Base-by-base conservation (phyloP, 106 monocot species). In the Gastrodia elata region DNA sequence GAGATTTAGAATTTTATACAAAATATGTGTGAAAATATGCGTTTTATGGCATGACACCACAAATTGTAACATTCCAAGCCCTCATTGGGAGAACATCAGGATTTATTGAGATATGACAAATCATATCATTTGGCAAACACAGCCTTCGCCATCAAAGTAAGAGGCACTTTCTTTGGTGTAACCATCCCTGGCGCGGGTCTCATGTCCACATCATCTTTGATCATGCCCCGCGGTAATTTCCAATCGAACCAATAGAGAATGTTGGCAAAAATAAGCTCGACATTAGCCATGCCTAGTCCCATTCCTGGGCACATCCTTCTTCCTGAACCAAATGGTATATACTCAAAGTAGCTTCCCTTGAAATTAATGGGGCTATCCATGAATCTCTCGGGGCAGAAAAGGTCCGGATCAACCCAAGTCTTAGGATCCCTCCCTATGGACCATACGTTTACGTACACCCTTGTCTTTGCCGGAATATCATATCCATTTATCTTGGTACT, bases 381-480 rank as follows among this genome's bases (percentile, higher is more conserved):
- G 32, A 83, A 78, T 22, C 83, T 75, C 38, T 75, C 78, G 0
- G 78, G 83, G 6, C 2, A 56, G n/a, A 56, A 56, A 14, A 46
- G 73, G 1, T 82, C 73, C 1, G 82, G 73, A 8, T 42, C 10
- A 1, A 80, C 55, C 86, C 86, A 86, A 5, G 40, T n/a, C 8
- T 27, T 52, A 2, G 80, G 77, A 18, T 86, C 82, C 42, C 86
- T 78, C 1, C 36, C 39, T 5, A 86, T 77, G 4, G 76, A 76
- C 82, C 85, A 85, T 11, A 64, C 85, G 35, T 82, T 85, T n/a
- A 82, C 57, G 20, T 68, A 58, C 20, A 85, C 71, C 16, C 46
- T 33, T 1, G 85, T 69, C 10, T 73, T 67, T 39, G n/a, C 30
- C 2, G 73, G 68, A 30, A 85, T 52, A 39, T 68, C 5, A 42